phyloP scores from a whole-genome alignment of 176 grass and related monocot species.

The Phragmites australis region DNA sequence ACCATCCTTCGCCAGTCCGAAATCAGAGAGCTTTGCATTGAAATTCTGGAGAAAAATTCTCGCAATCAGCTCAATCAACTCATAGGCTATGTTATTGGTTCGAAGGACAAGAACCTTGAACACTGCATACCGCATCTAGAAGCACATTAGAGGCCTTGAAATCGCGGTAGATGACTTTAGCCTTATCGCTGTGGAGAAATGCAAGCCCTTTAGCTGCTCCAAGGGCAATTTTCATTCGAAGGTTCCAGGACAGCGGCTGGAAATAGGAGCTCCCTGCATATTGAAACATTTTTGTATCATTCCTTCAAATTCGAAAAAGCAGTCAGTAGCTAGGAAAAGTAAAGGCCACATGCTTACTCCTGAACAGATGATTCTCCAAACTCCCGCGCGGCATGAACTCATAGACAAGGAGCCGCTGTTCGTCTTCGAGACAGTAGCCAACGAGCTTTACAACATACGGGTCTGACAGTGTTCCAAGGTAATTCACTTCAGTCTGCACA shows the following conservation, averaged over 20 bases:
- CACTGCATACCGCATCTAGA: constrained; percentile 55
- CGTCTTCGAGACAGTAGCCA: constrained; percentile 81
- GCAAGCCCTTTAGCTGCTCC: constrained; percentile 80
- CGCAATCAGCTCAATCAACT: neutral
- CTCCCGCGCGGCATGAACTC: constrained; percentile 89
- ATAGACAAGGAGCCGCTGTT: constrained; percentile 82
- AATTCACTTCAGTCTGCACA: constrained; percentile 76
- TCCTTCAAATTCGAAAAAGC: neutral
- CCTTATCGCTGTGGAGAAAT: constrained; percentile 78
- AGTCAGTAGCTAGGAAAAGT: neutral
- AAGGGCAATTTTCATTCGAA: constrained; percentile 78
- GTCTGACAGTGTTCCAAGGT: constrained; percentile 70
- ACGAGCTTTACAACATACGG: constrained; percentile 73
- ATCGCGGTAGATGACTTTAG: constrained; percentile 82
- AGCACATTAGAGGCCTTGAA: constrained; percentile 93
- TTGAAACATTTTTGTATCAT: constrained; percentile 13
- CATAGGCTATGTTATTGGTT: neutral
- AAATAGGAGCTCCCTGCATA: constrained; percentile 55
- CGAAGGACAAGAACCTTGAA: neutral
- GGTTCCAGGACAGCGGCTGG: constrained; percentile 72
- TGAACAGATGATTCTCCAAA: constrained; percentile 87
- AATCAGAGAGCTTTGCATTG: constrained; percentile 87
- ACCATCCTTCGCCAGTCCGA: constrained; percentile 79
- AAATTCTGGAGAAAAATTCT: constrained; percentile 53
- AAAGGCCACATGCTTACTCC: constrained; percentile 48